Evolutionary conservation across 805 yeast genomes (phyloP), one percentile per base, ranked within the genome.

Genomic region (Kodamaea leandrae): DNA sequence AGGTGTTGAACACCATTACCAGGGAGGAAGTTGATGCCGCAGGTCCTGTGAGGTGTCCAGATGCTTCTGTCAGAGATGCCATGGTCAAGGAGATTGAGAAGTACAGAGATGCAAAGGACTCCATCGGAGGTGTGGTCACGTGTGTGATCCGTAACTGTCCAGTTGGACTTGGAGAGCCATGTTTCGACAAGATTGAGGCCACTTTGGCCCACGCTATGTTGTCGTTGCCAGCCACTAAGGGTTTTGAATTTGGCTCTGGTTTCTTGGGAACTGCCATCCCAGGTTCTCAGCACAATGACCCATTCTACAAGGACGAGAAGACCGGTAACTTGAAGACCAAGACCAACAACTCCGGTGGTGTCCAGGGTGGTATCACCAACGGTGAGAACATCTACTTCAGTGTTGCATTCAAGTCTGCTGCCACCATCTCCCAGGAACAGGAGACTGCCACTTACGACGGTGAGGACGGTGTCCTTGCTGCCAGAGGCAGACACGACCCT

Each of bases 401-500:
- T 18, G 91, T 93, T 33, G 97, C 98, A 3, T 93, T 93, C 80
- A 93, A 93, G 72, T 90, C 98, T 2, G 97, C 96, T 13, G 99
- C 99, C 37, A 93, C 99, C 30, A 93, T 93, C 52, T 81, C 93
- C 39, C 95, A 90, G 72, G 93, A 85, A 56, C 99, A 93, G 72
- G 66, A 73, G 30, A 93, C 99, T 13, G 78, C 88, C 19, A 78
- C 93, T 36, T 93, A 90, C 68, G 90, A 86, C 18, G 99, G 99
- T 55, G 75, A 77, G 51, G 80, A 70, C 37, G 99, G 99, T 58
- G 79, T 83, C 7, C 74, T 93, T 45, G 96, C 93, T 39, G 96
- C 99, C 25, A 83, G 91, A 63, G 99, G 99, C 42, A 86, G 99
- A 76, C 99, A 93, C 58, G 99, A 93, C 62, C 99, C 99, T 24